Evolutionary conservation across 78 protist species (phyloP).

Genomic region (Tieghemostelium lacteum): DNA sequence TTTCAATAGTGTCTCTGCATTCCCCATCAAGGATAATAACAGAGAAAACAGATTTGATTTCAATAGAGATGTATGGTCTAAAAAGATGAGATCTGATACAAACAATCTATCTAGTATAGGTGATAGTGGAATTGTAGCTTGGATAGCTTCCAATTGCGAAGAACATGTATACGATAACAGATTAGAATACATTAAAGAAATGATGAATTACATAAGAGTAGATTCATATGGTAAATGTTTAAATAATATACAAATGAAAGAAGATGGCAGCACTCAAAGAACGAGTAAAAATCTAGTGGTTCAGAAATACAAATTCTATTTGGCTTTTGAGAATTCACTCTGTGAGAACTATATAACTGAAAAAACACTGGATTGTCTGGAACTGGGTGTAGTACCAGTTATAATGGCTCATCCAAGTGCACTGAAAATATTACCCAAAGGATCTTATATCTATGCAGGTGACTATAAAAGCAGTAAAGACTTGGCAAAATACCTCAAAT

Average conservation of each 20-base stretch:
- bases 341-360: slow-evolving; percentile 37
- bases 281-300: too few relatives aligned
- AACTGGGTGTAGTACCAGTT: slow-evolving; percentile 22
- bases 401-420: slow-evolving; percentile 19
- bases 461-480: background rate
- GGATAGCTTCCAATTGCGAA: too few relatives aligned
- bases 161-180: too few relatives aligned
- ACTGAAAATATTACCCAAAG: slow-evolving; percentile 10
- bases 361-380: slow-evolving; percentile 5
- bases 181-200: background rate
- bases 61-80: too few relatives aligned
- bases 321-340: slow-evolving; percentile 35
- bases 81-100: too few relatives aligned
- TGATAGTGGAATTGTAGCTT: too few relatives aligned
- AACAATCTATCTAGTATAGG: too few relatives aligned
- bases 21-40: too few relatives aligned
- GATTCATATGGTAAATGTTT: slow-evolving; percentile 3
- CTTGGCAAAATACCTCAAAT: slow-evolving; percentile 8
- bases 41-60: too few relatives aligned
- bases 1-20: too few relatives aligned
- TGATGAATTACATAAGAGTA: background rate
- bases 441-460: slow-evolving; percentile 34
- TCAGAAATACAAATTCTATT: slow-evolving; percentile 49
- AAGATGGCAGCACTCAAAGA: too few relatives aligned
- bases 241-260: background rate